phyloP scores from a whole-genome alignment of 306 rosid species.

The Rosa rugosa region DNA sequence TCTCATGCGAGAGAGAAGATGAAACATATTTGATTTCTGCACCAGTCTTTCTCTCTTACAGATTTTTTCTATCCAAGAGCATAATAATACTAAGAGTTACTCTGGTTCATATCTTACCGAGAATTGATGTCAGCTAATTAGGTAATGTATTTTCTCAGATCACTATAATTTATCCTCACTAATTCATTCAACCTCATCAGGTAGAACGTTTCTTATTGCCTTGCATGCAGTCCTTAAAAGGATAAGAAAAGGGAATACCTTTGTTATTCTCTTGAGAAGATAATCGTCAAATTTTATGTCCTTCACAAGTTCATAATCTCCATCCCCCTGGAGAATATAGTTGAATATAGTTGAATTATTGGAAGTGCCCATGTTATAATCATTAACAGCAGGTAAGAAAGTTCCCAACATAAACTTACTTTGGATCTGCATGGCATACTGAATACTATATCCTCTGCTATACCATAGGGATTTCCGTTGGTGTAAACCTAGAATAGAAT shows the following conservation, averaged over 20 bases:
- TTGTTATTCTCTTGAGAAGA: conserved; percentile 64
- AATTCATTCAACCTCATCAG: background rate
- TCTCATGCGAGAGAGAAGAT: background rate
- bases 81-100: background rate
- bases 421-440: conserved; percentile 98
- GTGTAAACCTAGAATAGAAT: conserved; percentile 66
- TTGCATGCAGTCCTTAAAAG: background rate
- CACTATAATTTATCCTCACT: background rate
- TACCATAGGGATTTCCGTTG: conserved; percentile 86
- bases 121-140: background rate
- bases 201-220: background rate
- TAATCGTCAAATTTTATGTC: conserved; percentile 77
- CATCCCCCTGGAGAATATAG: conserved; percentile 66
- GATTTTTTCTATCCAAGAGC: background rate
- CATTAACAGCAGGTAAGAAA: conserved; percentile 15
- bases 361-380: background rate
- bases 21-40: background rate
- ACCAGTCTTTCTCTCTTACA: background rate
- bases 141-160: background rate
- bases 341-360: background rate
- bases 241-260: conserved; percentile 34
- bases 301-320: conserved; percentile 85
- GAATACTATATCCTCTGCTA: conserved; percentile 86
- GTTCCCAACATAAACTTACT: conserved; percentile 39
- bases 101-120: background rate